Evolutionary conservation across 1,139 yeast genomes (phyloP).

Genomic region (Scheffersomyces lignicola): DNA sequence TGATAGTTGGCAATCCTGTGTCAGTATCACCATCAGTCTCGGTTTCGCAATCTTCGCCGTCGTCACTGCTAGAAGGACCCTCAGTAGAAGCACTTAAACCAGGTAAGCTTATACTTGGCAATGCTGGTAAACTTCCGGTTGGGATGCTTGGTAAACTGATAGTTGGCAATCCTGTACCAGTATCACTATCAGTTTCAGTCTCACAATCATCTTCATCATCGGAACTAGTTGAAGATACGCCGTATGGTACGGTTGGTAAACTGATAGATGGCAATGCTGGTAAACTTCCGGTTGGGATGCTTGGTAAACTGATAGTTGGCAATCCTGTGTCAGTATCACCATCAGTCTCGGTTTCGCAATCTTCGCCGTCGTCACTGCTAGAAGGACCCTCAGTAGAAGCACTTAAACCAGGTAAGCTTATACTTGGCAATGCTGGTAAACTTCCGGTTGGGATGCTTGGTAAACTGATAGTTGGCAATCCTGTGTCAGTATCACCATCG

Average conservation of each 20-base stretch:
- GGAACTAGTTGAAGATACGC: constrained; percentile 1
- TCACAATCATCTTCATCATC: constrained; percentile 14
- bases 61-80: constrained; percentile 4
- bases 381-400: constrained; percentile 5
- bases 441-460: neutral
- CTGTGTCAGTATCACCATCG: constrained; percentile 2
- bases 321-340: constrained; percentile 4
- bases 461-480: constrained; percentile 1
- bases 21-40: constrained; percentile 5
- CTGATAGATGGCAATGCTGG: constrained; percentile 1
- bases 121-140: neutral
- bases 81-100: constrained; percentile 1
- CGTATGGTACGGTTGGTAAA: neutral
- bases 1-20: constrained; percentile 2
- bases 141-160: neutral
- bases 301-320: constrained; percentile 1
- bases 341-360: constrained; percentile 5
- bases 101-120: constrained; percentile 1
- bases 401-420: constrained; percentile 1
- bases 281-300: constrained; percentile 2
- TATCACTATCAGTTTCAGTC: constrained; percentile 9
- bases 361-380: constrained; percentile 1
- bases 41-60: constrained; percentile 3
- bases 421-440: neutral
- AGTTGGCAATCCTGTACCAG: constrained; percentile 3